These are phyloP conservation scores for Aspergillus eucalypticola DNA, from an alignment of 2,329 filamentous ascomycete genomes.

Conservation along the genomic window DNA sequence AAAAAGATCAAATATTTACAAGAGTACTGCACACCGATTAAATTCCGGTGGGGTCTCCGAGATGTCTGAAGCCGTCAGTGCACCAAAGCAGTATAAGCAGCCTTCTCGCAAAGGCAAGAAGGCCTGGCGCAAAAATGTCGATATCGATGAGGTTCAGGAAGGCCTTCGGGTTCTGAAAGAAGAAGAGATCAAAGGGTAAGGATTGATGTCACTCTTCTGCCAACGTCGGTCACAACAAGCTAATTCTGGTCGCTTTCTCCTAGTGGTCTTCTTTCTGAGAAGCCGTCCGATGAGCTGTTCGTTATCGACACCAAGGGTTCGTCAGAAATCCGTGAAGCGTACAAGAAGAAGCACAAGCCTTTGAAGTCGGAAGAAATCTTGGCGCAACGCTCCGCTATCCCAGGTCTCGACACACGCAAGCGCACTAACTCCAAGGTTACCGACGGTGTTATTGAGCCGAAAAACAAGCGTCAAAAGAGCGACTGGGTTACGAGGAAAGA, in stretches of 20 bases:
- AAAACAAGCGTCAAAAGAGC: conserved; percentile 71
- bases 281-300: conserved; percentile 80
- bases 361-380: conserved; percentile 93
- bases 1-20: conserved; percentile 23
- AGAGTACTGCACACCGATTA: conserved; percentile 17
- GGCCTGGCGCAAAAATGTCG: conserved; percentile 97
- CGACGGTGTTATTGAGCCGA: conserved; percentile 68
- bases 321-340: conserved; percentile 62
- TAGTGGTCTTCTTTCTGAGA: conserved; percentile 84
- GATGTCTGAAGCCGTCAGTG: conserved; percentile 45
- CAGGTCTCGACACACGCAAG: conserved; percentile 77
- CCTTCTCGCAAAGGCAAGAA: conserved; percentile 96
- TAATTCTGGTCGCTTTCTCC: conserved; percentile 18
- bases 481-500: conserved; percentile 85
- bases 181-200: conserved; percentile 84
- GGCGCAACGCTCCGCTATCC: conserved; percentile 76
- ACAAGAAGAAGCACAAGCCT: conserved; percentile 69
- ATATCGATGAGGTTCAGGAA: conserved; percentile 79
- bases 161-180: conserved; percentile 83
- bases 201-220: background rate
- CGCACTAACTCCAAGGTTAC: conserved; percentile 68
- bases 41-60: conserved; percentile 9
- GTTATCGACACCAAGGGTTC: conserved; percentile 76
- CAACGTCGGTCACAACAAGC: background rate
- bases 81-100: conserved; percentile 81